These are phyloP conservation scores for Linum lewisii DNA, from an alignment of 345 rosid species.

Conservation along the genomic window DNA sequence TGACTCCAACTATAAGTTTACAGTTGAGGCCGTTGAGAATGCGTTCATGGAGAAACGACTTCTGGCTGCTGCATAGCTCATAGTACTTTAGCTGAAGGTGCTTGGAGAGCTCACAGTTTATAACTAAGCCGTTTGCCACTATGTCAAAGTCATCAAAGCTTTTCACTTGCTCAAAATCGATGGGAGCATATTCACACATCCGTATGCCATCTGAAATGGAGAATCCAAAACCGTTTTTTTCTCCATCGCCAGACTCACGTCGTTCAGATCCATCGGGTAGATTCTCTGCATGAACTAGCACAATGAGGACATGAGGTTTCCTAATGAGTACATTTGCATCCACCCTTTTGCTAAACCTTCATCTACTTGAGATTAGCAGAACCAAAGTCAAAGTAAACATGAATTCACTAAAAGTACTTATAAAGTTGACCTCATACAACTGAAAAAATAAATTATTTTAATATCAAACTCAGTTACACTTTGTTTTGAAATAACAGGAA, in stretches of 20 bases:
- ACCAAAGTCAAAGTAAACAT: too few relatives aligned
- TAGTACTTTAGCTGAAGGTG: conserved; percentile 28
- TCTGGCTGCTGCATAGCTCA: conserved; percentile 36
- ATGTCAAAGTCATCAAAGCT: conserved; percentile 28
- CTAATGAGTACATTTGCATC: too few relatives aligned
- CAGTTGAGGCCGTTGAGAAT: conserved; percentile 27
- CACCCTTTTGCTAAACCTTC: too few relatives aligned
- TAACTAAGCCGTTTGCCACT: conserved; percentile 24
- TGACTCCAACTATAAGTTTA: conserved; percentile 21
- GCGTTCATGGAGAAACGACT: conserved; percentile 27
- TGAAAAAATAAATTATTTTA: not conserved
- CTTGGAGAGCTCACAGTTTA: conserved; percentile 24
- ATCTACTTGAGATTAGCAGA: too few relatives aligned
- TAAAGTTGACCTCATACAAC: too few relatives aligned
- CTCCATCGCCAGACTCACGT: conserved; percentile 17
- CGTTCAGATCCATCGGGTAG: not conserved
- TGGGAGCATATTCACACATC: conserved; percentile 19
- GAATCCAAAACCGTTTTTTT: conserved; percentile 13
- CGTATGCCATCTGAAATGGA: conserved; percentile 20
- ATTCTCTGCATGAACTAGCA: conserved; percentile 15
- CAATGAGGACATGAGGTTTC: not conserved
- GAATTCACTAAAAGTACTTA: too few relatives aligned
- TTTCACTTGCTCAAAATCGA: conserved; percentile 28
- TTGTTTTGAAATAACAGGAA: not conserved
- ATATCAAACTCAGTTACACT: not conserved